Base-by-base conservation (phyloP, 257 asterid genomes). In the Anisodus tanguticus region DNA sequence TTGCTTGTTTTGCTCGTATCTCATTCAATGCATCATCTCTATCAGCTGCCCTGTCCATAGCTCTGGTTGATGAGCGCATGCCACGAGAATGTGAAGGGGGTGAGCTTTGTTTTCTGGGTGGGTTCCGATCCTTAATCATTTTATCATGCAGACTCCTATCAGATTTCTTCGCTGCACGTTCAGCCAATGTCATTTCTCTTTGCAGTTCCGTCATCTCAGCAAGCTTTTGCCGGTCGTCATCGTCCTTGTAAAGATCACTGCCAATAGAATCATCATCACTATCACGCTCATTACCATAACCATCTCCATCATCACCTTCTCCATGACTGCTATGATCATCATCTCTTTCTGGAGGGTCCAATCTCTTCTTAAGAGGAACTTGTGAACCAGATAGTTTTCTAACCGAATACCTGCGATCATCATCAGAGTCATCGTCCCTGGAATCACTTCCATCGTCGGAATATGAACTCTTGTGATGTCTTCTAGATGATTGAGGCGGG, bases 261-360 rank as follows among this genome's bases (percentile, higher is more conserved):
- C 98, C 99, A 72, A 96, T 92, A 63, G 98, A 94, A 87, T 94
- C 98, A 60, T 92, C 97, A 84, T 96, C 99, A 70, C 99, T 96
- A 89, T 93, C 95, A 81, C 80, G 93, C 47, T 88, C 94, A 60
- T 64, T 86, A 79, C 86, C 91, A 82, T 88, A 86, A 51, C 82
- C 90, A 85, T 87, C 90, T 64, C 84, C 94, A 8, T 90, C 97
- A 63, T 71, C 90, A 45, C 90, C 97, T 82, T 93, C 97, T 86
- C 82, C 88, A 3, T 88, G 93, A 85, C 93, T 93, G 80, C 93
- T 92, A 15, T 86, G 91, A 82, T 89, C 96, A 82, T 94, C 94
- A 51, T 93, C 98, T 87, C 93, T 92, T 81, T 93, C 98, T 0
- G 90, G 26, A 26, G 97, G 90, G 84, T 93, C 98, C 90, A 91